Conservation (phyloP, 2,329 filamentous ascomycete species). For the Cryphonectria naterciae region DNA sequence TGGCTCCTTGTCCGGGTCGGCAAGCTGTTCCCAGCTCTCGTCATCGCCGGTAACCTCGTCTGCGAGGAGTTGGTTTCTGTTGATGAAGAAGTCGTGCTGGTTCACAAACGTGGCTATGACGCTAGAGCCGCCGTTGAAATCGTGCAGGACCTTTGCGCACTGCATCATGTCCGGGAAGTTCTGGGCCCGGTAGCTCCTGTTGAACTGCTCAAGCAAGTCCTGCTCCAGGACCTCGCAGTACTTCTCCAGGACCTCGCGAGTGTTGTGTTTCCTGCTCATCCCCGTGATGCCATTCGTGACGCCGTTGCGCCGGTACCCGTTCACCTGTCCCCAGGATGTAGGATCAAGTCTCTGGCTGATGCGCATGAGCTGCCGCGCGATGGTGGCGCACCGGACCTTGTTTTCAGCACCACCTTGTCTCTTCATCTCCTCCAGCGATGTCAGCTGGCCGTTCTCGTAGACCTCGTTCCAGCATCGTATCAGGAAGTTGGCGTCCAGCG, state of each 20-base stretch:
- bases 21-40: conserved; percentile 86
- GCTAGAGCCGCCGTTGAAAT: conserved; percentile 94
- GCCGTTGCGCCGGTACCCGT: conserved; percentile 56
- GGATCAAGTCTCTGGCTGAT: conserved; percentile 92
- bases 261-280: conserved; percentile 61
- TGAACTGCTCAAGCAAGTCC: conserved; percentile 92
- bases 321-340: conserved; percentile 68
- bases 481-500: conserved; percentile 90
- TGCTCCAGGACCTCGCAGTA: conserved; percentile 96
- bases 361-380: conserved; percentile 88
- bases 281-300: conserved; percentile 53
- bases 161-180: conserved; percentile 99
- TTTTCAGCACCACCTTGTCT: conserved; percentile 84
- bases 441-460: conserved; percentile 83
- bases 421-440: conserved; percentile 85
- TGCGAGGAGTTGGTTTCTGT: conserved; percentile 86
- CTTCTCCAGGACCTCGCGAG: conserved; percentile 90
- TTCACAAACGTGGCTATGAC: conserved; percentile 97
- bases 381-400: conserved; percentile 91
- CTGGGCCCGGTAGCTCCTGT: conserved; percentile 91
- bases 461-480: conserved; percentile 98
- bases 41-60: conserved; percentile 80
- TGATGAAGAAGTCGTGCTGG: conserved; percentile 99
- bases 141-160: conserved; percentile 88
- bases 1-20: conserved; percentile 90